phyloP scores from a whole-genome alignment of 257 asterid species.

The Penstemon davidsonii region DNA sequence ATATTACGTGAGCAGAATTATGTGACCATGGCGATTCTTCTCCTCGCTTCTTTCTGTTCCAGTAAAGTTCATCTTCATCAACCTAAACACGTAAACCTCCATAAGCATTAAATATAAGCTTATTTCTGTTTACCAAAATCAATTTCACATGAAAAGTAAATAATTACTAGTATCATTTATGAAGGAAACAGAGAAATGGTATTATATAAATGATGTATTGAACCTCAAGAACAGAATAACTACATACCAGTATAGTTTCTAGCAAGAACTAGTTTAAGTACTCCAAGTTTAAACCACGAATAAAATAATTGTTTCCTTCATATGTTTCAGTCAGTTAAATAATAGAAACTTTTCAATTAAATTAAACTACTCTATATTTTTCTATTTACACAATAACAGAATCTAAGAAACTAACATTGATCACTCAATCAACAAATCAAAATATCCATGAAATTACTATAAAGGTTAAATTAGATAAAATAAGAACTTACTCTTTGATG shows the following conservation, averaged over 20 bases:
- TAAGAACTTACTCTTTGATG: constrained; percentile 56
- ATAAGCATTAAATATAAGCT: constrained; percentile 31
- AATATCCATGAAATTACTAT: not conserved
- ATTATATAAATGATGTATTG: not conserved
- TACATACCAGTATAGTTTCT: not conserved
- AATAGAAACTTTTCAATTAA: no score
- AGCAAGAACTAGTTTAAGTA: not conserved
- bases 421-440: not conserved
- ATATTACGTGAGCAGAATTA: constrained; percentile 69
- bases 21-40: constrained; percentile 54
- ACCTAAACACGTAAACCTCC: constrained; percentile 51
- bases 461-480: constrained; percentile 6
- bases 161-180: not conserved
- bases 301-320: no score
- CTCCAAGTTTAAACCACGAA: no score
- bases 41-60: constrained; percentile 56
- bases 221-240: constrained; percentile 5
- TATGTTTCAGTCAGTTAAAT: no score
- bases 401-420: no score
- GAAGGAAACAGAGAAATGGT: not conserved
- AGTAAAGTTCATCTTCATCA: constrained; percentile 71
- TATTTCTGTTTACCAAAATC: constrained; percentile 4
- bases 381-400: no score
- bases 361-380: no score
- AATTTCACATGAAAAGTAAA: not conserved